Conservation (phyloP, 2,329 filamentous ascomycete genomes). For the Pseudogymnoascus sp. region DNA sequence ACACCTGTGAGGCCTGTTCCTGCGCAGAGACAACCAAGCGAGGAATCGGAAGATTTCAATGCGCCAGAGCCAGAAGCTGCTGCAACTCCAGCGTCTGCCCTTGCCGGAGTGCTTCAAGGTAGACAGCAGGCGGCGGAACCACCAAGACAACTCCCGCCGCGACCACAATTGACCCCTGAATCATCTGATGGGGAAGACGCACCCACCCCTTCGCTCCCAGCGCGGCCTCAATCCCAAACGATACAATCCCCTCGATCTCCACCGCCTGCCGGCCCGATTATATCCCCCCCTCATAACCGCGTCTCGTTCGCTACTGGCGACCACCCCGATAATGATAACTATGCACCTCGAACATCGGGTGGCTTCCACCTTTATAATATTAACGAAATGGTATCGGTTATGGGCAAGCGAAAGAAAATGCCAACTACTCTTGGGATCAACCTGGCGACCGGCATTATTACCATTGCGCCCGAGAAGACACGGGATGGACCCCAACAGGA, state of each 20-base stretch:
- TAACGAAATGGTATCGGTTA: constrained; percentile 92
- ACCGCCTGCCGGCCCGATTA: constrained; percentile 31
- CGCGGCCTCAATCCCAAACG: constrained; percentile 49
- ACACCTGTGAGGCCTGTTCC: constrained; percentile 18
- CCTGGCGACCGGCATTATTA: constrained; percentile 74
- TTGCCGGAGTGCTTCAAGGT: constrained; percentile 48
- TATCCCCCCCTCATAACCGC: constrained; percentile 48
- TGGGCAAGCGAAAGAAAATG: constrained; percentile 97
- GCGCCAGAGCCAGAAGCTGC: neutral
- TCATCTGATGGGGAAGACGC: constrained; percentile 58
- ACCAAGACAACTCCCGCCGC: constrained; percentile 38
- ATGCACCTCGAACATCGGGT: constrained; percentile 49
- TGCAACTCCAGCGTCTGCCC: constrained; percentile 31
- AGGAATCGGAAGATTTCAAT: constrained; percentile 5
- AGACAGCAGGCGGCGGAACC: constrained; percentile 27
- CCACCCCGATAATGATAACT: constrained; percentile 34
- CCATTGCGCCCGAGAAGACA: constrained; percentile 79
- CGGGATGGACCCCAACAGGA: constrained; percentile 79
- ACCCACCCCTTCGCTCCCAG: constrained; percentile 52
- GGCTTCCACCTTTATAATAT: constrained; percentile 95
- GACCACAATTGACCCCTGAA: constrained; percentile 53
- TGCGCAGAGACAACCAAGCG: constrained; percentile 2
- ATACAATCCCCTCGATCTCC: constrained; percentile 33
- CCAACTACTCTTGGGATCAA: constrained; percentile 95
- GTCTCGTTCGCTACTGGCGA: constrained; percentile 29